Evolutionary conservation across 176 grass and related monocot species (phyloP), one percentile per base, ranked within the genome.

Genomic region (Musa beccarii): DNA sequence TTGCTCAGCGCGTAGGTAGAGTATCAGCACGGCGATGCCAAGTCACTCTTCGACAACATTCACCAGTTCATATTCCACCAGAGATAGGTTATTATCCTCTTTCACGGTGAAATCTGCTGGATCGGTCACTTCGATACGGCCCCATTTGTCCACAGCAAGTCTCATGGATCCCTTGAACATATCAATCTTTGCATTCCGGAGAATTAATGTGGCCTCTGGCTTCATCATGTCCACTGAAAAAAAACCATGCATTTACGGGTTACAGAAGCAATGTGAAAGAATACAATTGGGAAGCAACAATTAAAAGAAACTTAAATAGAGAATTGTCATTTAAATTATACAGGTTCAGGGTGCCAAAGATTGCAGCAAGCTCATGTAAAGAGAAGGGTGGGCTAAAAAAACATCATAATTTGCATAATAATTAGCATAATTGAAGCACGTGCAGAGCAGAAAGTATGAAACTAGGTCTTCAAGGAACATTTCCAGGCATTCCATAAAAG

Each of bases 31-130:
- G 12, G 29, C 12, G 17, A 49, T 19, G 17, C 26, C 12, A 0
- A 49, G 66, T 92, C 85, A 92, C 78, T 84, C 83, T 86, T 92
- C 86, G 17, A 76, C 71, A 12, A 90, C 87, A 54, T 89, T 92
- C 77, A 96, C 92, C 76, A 96, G 89, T 66, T 96, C 92, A 80
- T 96, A 96, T 68, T 92, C 87, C 54, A 96, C 87, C 49, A 92
- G 86, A 63, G 92, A 96, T 13, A 96, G 79, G 57, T 96, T 92
- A 76, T 89, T 96, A 64, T 96, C 92, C 81, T 89, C 92, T 52
- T 92, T 96, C 68, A 96, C 89, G 72, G 52, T 65, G 19, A 96
- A 92, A 78, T 69, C 87, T 72, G 89, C 83, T 0, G 80, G 82
- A 66, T 96, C 87, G 61, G 89, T 82, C 3, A 89, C 92, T 79